Base-by-base conservation (phyloP, 139 green algal genomes). In the Diplosphaera chodatii region DNA sequence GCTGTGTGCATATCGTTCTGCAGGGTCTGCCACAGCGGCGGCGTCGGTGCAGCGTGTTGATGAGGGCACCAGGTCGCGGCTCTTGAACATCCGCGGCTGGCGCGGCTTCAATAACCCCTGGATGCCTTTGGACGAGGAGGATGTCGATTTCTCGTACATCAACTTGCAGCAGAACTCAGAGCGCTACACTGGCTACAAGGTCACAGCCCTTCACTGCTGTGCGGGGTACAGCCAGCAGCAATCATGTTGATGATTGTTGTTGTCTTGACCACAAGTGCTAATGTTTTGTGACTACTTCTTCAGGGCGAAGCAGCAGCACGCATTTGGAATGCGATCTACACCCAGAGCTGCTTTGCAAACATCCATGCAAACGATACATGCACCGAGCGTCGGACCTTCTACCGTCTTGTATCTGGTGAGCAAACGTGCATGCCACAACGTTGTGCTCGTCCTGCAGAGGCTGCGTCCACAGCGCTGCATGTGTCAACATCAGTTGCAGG, bases 241-340 rank as follows among this genome's bases (percentile, higher is more conserved):
- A n/a, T n/a, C n/a, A n/a, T n/a, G n/a, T n/a, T n/a, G n/a, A n/a
- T n/a, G n/a, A n/a, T n/a, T n/a, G n/a, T n/a, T n/a, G n/a, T n/a
- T n/a, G n/a, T n/a, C n/a, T n/a, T n/a, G n/a, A n/a, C n/a, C n/a
- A n/a, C n/a, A n/a, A n/a, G n/a, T n/a, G n/a, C n/a, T n/a, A n/a
- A n/a, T n/a, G n/a, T n/a, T n/a, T n/a, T n/a, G n/a, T n/a, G n/a
- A n/a, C n/a, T n/a, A n/a, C 3, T 28, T 56, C 18, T 86, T 74
- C 72, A 85, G 76, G 92, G 92, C 10, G 91, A 97, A 80, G 83
- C 96, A 75, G 86, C 94, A 21, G 80, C 93, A 40, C 84, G 89
- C 29, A 91, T 99, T 59, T 99, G 94, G 94, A 68, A 74, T 22
- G 83, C 87, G 37, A 97, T 99, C 74, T 99, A 99, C 84, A 78